A percentile compares a stretch with the other conserved stretches of the same genome.
phyloP scores from a whole-genome alignment of 225 moss, liverwort and hornwort species.

The Physcomitrellopsis africana region DNA sequence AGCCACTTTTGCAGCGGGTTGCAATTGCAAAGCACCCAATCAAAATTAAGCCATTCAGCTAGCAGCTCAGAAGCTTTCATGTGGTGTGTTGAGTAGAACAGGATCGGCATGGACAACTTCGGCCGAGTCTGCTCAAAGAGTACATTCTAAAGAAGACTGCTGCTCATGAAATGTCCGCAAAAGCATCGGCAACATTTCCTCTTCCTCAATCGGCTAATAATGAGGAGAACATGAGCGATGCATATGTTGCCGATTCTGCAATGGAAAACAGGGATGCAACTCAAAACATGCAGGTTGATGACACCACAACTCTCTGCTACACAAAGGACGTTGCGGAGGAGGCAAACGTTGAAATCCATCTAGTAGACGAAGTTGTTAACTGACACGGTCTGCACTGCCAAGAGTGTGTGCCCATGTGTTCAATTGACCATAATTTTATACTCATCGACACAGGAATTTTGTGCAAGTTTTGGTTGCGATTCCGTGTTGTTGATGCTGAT shows the following conservation, averaged over 20 bases:
- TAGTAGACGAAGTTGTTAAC: constrained; percentile 1
- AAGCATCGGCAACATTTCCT: constrained; percentile 19
- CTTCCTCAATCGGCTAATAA: neutral
- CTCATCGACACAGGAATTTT: neutral
- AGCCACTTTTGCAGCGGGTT: neutral
- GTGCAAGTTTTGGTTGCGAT: too few relatives aligned
- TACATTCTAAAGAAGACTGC: constrained; percentile 53
- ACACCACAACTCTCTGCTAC: constrained; percentile 7
- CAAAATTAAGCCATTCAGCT: neutral
- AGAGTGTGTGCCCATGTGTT: neutral
- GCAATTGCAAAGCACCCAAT: neutral
- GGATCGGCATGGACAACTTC: constrained; percentile 60
- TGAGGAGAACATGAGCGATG: neutral
- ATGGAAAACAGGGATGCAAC: constrained; percentile 16
- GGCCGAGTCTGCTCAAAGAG: constrained; percentile 55
- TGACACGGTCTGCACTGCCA: constrained; percentile 6
- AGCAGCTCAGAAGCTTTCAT: constrained; percentile 5
- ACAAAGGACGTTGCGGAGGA: constrained; percentile 17
- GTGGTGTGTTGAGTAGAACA: constrained; percentile 32
- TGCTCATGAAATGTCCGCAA: constrained; percentile 14
- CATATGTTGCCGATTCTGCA: constrained; percentile 6
- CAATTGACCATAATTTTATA: neutral
- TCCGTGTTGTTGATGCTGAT: too few relatives aligned
- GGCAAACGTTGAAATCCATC: neutral
- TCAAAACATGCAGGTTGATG: constrained; percentile 28